Evolutionary conservation across 352 stramenopile genomes (phyloP).

Genomic region (Phytophthora nicotianae): DNA sequence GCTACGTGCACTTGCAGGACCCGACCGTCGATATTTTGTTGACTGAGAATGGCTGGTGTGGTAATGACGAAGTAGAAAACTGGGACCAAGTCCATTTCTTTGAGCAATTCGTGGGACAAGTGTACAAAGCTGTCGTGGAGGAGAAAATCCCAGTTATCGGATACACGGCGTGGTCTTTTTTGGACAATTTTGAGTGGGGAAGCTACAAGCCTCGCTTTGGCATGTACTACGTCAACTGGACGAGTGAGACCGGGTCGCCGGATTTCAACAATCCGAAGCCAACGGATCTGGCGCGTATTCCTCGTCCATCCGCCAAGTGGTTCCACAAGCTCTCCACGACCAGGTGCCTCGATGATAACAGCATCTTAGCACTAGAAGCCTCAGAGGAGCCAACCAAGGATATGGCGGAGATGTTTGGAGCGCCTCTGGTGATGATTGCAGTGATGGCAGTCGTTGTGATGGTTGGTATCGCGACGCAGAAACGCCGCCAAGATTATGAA

Average conservation of each 20-base stretch:
- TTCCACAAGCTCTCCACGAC: constrained; percentile 35
- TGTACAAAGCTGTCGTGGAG: constrained; percentile 48
- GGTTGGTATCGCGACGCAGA: constrained; percentile 9
- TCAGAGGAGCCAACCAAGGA: constrained; percentile 2
- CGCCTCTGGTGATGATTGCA: constrained; percentile 17
- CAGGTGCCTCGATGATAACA: constrained; percentile 29
- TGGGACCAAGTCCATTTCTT: constrained; percentile 49
- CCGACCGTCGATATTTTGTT: constrained; percentile 45
- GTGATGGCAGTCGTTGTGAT: constrained; percentile 17
- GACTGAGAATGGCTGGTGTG: constrained; percentile 56
- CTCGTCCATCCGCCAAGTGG: constrained; percentile 46
- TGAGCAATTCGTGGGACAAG: constrained; percentile 42
- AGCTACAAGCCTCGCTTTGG: constrained; percentile 58
- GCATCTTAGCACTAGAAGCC: neutral
- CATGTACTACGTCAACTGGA: constrained; percentile 70
- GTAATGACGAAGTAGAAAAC: constrained; percentile 47
- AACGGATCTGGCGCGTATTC: constrained; percentile 39
- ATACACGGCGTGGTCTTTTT: constrained; percentile 42
- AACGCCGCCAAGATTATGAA: constrained; percentile 7
- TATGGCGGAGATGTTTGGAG: constrained; percentile 11
- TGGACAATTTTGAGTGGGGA: constrained; percentile 57
- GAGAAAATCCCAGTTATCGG: constrained; percentile 42
- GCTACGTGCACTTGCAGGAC: constrained; percentile 46
- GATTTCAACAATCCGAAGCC: constrained; percentile 34
- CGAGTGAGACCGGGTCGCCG: constrained; percentile 32